Conservation (phyloP, 164 flowering plant species). For the Macadamia tetraphylla region DNA sequence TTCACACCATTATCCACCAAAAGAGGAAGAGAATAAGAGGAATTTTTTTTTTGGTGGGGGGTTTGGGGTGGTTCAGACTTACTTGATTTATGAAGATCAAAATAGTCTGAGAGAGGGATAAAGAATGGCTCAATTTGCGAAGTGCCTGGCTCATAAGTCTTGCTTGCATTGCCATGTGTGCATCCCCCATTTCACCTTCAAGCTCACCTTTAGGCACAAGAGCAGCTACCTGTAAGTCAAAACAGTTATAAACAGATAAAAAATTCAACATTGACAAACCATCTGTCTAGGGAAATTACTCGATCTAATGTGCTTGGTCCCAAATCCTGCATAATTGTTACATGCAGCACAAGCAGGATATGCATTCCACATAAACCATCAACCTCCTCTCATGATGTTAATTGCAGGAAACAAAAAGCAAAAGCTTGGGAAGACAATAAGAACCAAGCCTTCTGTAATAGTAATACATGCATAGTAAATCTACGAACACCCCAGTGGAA, state of each 20-base stretch:
- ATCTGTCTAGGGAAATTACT: too few relatives aligned
- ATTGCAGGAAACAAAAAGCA: too few relatives aligned
- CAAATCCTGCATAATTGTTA: neutral
- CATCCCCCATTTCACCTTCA: conserved; percentile 99
- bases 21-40: too few relatives aligned
- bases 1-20: too few relatives aligned
- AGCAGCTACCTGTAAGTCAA: conserved; percentile 77
- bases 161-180: conserved; percentile 99
- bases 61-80: neutral
- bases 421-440: too few relatives aligned
- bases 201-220: conserved; percentile 96
- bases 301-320: too few relatives aligned
- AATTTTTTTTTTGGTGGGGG: too few relatives aligned
- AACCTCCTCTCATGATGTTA: neutral
- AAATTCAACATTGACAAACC: neutral
- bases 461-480: too few relatives aligned
- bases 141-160: conserved; percentile 98
- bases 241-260: neutral
- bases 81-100: conserved; percentile 92
- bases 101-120: conserved; percentile 75
- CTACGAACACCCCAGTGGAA: too few relatives aligned
- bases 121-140: conserved; percentile 86
- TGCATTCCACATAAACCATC: neutral
- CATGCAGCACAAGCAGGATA: neutral
- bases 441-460: too few relatives aligned